Evolutionary conservation across 2,329 filamentous ascomycete species (phyloP), one percentile per base, ranked within the genome.

Genomic region (Epichloe amarillans): DNA sequence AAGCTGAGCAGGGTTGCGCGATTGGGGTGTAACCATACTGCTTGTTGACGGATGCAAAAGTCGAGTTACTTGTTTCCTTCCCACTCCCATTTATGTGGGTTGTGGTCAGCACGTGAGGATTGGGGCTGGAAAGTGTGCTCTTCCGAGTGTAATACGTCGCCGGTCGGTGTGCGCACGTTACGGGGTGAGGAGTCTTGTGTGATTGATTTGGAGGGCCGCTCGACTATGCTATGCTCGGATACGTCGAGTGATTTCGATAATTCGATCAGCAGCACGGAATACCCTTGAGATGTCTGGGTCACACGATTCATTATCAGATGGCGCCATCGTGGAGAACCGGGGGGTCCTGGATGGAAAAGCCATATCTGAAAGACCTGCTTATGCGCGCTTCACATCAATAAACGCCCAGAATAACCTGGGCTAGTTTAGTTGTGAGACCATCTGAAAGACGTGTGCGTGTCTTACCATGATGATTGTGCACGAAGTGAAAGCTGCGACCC

Each of bases 321-420:
- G 23, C 26, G 40, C 36, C 23, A 45, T 14, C n/a, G 17, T 19
- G 41, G 41, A 19, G 42, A 50, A 53, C 26, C 36, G 44, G 40
- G 49, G n/a, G 49, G 26, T 46, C 44, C 44, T 47, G 17, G 26
- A 19, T 42, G 46, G 37, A 40, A 40, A 43, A 43, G 45, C 46
- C 45, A 46, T 44, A 46, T 55, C 21, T 10, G 46, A 45, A 51
- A 49, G 53, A 40, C 23, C 12, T 50, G 42, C 35, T 40, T 40
- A 43, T 44, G 41, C 33, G 8, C 23, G 8, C 23, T 48, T 46
- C 26, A n/a, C 14, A 33, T 45, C 2, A 45, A 37, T 39, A 42
- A 30, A 14, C 4, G 15, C 19, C 11, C 15, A 41, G 21, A 47
- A 21, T n/a, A 43, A 23, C 5, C 19, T 26, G 17, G 41, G 21